Evolutionary conservation across 148 eudicot species (phyloP).

Genomic region (Pharnaceum exiguum): DNA sequence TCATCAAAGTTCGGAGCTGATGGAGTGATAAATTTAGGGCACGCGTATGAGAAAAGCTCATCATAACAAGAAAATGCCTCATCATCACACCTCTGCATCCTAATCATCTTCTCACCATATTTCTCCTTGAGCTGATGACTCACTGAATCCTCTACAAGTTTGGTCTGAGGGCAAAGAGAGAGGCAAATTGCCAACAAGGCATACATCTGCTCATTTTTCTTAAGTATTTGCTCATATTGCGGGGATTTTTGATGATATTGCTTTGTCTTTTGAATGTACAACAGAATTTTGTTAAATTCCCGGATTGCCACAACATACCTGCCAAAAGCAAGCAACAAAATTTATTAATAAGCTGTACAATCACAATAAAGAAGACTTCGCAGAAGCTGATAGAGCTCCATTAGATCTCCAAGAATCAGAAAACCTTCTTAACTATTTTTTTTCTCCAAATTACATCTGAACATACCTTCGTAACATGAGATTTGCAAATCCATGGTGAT

Average conservation of each 20-base stretch:
- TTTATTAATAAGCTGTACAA: slow-evolving; percentile 1
- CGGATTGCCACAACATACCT: slow-evolving; percentile 86
- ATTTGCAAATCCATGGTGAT: slow-evolving; percentile 98
- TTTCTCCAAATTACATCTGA: too few relatives aligned
- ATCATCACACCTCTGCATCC: slow-evolving; percentile 90
- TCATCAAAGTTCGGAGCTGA: slow-evolving; percentile 88
- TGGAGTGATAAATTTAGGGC: slow-evolving; percentile 96
- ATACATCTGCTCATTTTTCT: slow-evolving; percentile 99
- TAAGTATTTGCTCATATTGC: slow-evolving; percentile 90
- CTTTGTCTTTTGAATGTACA: slow-evolving; percentile 89
- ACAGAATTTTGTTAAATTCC: slow-evolving; percentile 80
- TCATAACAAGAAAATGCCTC: slow-evolving; percentile 86
- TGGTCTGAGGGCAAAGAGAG: slow-evolving; percentile 87
- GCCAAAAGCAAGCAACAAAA: not conserved
- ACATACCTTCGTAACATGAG: slow-evolving; percentile 90
- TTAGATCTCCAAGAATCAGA: too few relatives aligned
- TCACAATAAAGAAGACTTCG: not conserved
- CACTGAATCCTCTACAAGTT: slow-evolving; percentile 93
- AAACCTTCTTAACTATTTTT: too few relatives aligned
- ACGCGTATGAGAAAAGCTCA: slow-evolving; percentile 97
- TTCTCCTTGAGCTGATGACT: slow-evolving; percentile 84
- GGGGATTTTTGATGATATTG: slow-evolving; percentile 92
- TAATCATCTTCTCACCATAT: slow-evolving; percentile 90
- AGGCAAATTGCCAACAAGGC: slow-evolving; percentile 81
- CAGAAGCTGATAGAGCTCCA: too few relatives aligned